Evolutionary conservation across 2,329 filamentous ascomycete genomes (phyloP).

Genomic region (Colletotrichum chlorophyti): DNA sequence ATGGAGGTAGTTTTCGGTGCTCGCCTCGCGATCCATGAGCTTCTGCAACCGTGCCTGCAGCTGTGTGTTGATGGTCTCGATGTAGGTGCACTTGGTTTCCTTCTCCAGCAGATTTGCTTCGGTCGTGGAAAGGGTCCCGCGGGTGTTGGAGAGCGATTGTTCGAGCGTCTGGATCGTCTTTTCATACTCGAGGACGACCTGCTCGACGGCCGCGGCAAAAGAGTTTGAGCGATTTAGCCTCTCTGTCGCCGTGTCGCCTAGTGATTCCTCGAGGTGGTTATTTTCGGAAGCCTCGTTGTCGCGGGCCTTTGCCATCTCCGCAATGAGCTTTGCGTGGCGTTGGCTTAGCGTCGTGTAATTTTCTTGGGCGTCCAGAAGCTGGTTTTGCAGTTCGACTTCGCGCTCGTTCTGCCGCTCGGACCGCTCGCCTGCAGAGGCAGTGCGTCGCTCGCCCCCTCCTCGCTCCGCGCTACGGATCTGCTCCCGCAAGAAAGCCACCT

Average conservation of each 20-base stretch:
- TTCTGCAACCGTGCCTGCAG: slow-evolving; percentile 92
- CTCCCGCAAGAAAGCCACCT: slow-evolving; percentile 91
- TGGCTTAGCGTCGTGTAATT: slow-evolving; percentile 92
- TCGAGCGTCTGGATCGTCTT: slow-evolving; percentile 97
- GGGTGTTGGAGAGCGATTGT: slow-evolving; percentile 87
- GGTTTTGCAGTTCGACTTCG: slow-evolving; percentile 90
- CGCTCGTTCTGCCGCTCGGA: slow-evolving; percentile 82
- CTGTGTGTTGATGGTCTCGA: slow-evolving; percentile 91
- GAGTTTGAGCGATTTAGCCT: slow-evolving; percentile 93
- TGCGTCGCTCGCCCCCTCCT: slow-evolving; percentile 61
- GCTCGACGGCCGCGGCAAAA: slow-evolving; percentile 94
- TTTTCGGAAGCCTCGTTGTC: slow-evolving; percentile 71
- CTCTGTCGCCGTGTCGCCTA: slow-evolving; percentile 83
- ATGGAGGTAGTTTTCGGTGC: slow-evolving; percentile 90
- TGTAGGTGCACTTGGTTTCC: slow-evolving; percentile 91
- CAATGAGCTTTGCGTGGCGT: slow-evolving; percentile 93
- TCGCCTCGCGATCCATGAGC: slow-evolving; percentile 87
- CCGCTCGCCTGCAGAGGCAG: slow-evolving; percentile 66
- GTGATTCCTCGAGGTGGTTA: slow-evolving; percentile 64
- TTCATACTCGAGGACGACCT: slow-evolving; percentile 96
- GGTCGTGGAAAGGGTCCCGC: slow-evolving; percentile 80
- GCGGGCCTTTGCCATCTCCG: slow-evolving; percentile 87
- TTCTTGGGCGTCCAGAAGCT: slow-evolving; percentile 90
- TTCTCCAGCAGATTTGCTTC: slow-evolving; percentile 90
- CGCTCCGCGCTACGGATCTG: slow-evolving; percentile 88